phyloP scores from a whole-genome alignment of 306 rosid genomes.

The Lithocarpus polystachyus region DNA sequence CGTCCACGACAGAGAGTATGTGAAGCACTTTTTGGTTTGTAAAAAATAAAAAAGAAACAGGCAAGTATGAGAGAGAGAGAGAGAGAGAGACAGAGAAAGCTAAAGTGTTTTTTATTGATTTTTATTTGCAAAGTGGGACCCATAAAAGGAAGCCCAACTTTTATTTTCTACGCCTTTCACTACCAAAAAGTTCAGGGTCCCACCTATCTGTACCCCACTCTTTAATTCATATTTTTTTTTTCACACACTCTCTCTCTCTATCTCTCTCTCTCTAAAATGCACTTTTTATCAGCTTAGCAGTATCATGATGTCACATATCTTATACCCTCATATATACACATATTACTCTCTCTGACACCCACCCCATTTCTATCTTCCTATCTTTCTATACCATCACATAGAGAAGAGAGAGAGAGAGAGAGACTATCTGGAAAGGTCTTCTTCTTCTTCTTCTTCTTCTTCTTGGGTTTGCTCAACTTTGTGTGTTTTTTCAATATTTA shows the following conservation, averaged over 20 bases:
- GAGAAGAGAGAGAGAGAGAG: conserved; percentile 3
- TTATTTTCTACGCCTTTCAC: conserved; percentile 32
- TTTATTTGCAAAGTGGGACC: conserved; percentile 22
- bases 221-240: neutral
- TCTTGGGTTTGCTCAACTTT: conserved; percentile 38
- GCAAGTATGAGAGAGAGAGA: neutral
- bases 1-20: neutral
- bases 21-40: neutral
- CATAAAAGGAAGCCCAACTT: conserved; percentile 30
- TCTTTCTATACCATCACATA: conserved; percentile 31
- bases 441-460: conserved; percentile 33
- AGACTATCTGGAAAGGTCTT: conserved; percentile 29
- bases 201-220: conserved; percentile 27
- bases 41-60: neutral
- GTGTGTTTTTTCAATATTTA: conserved; percentile 3
- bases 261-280: conserved; percentile 19
- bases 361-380: conserved; percentile 35
- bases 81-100: neutral
- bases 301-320: conserved; percentile 34
- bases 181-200: conserved; percentile 54
- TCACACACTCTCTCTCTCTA: neutral
- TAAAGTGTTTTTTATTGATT: neutral
- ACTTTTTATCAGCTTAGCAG: conserved; percentile 56
- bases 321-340: conserved; percentile 8
- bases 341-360: conserved; percentile 43